phyloP scores from a whole-genome alignment of 169 alveolate genomes.

The Cryptosporidium xiaoi region DNA sequence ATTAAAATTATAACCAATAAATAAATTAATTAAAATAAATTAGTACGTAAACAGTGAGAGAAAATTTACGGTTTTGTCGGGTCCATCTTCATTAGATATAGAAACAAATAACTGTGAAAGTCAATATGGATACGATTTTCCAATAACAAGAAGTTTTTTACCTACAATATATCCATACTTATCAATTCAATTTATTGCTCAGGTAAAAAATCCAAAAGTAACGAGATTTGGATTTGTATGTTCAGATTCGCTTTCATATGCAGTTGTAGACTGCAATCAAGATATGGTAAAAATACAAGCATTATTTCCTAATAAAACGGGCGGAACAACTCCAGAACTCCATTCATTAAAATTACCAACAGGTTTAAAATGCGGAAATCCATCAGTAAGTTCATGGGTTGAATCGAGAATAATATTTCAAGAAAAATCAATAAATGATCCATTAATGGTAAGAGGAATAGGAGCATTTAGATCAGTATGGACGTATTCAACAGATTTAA shows the following conservation, averaged over 20 bases:
- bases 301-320: constrained; percentile 37
- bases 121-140: constrained; percentile 33
- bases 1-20: not conserved
- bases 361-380: constrained; percentile 71
- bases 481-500: constrained; percentile 69
- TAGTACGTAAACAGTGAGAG: constrained; percentile 52
- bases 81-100: constrained; percentile 53
- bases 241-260: constrained; percentile 64
- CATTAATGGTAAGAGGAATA: constrained; percentile 48
- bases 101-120: constrained; percentile 34
- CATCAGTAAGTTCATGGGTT: constrained; percentile 63
- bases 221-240: constrained; percentile 67
- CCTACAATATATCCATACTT: constrained; percentile 72
- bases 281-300: constrained; percentile 36
- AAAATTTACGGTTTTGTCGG: constrained; percentile 60
- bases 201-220: constrained; percentile 53
- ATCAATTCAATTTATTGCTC: constrained; percentile 67
- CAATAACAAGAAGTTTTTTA: constrained; percentile 44
- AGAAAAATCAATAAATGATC: constrained; percentile 48
- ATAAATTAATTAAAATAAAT: not conserved
- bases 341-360: constrained; percentile 63
- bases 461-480: constrained; percentile 69
- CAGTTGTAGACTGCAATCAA: constrained; percentile 60
- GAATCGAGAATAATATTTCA: constrained; percentile 59
- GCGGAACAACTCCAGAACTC: constrained; percentile 7